Evolutionary conservation across 2,329 filamentous ascomycete genomes (phyloP).

Genomic region (Tolypocladium guangdongense): DNA sequence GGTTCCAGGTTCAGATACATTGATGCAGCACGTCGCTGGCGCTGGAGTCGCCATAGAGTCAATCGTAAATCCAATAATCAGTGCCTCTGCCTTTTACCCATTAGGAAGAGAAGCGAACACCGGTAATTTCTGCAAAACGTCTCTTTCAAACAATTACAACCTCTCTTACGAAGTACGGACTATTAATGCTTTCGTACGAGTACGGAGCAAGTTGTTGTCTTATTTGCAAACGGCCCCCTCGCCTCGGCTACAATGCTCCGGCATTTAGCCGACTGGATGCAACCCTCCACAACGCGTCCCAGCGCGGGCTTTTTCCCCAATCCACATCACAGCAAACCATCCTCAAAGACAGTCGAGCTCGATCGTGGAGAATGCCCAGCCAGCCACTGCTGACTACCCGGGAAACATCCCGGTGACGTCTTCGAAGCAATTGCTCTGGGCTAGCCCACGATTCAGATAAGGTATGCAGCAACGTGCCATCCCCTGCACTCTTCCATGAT

Average conservation of each 20-base stretch:
- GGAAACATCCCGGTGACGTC: not conserved
- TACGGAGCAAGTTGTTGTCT: too few relatives aligned
- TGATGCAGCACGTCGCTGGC: not conserved
- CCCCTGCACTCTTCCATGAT: slow-evolving; percentile 26
- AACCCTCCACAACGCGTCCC: not conserved
- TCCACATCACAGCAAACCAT: not conserved
- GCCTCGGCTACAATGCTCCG: not conserved
- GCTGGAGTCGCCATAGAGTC: too few relatives aligned
- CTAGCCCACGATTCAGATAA: slow-evolving; percentile 1
- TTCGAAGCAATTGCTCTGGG: not conserved
- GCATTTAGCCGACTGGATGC: not conserved
- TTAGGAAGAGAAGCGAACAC: too few relatives aligned
- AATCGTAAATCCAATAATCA: too few relatives aligned
- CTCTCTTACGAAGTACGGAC: too few relatives aligned
- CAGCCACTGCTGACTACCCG: not conserved
- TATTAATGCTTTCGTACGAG: too few relatives aligned
- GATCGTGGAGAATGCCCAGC: not conserved
- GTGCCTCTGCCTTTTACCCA: too few relatives aligned
- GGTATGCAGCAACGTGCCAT: slow-evolving; percentile 8
- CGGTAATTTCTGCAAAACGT: too few relatives aligned
- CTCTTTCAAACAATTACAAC: too few relatives aligned
- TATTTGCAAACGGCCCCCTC: too few relatives aligned
- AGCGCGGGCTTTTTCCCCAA: not conserved
- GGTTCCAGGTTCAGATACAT: not conserved
- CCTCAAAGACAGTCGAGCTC: not conserved